These are phyloP conservation scores for Monilinia vaccinii-corymbosi DNA, from an alignment of 2,329 filamentous ascomycete species.

Conservation along the genomic window DNA sequence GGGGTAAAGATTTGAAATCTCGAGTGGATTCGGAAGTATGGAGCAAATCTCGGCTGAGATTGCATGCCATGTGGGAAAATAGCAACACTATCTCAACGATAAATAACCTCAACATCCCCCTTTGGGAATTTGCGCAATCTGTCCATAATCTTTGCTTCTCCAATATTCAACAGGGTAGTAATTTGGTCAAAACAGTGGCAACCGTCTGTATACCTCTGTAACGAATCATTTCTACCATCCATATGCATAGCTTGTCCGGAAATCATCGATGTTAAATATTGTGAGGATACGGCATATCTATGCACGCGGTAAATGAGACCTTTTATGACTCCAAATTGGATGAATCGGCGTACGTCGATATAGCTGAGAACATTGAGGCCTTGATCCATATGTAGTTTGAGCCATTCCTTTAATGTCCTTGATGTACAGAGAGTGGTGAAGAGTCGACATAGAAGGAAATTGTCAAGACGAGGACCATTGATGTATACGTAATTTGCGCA, in stretches of 20 bases:
- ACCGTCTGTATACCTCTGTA: conserved; percentile 65
- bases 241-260: conserved; percentile 21
- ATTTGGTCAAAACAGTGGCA: conserved; percentile 74
- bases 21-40: too few relatives aligned
- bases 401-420: conserved; percentile 79
- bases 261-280: conserved; percentile 41
- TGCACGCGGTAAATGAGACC: conserved; percentile 88
- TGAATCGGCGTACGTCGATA: conserved; percentile 81
- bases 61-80: not conserved
- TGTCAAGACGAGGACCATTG: conserved; percentile 34
- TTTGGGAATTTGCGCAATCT: conserved; percentile 49
- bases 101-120: conserved; percentile 32
- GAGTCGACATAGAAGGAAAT: conserved; percentile 66
- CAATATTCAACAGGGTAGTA: conserved; percentile 64
- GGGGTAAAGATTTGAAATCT: not conserved
- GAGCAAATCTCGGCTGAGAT: not conserved
- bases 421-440: conserved; percentile 81
- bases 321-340: conserved; percentile 95
- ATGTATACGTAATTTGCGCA: conserved; percentile 68
- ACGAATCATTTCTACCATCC: conserved; percentile 24
- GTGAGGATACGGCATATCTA: conserved; percentile 71
- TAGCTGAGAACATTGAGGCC: conserved; percentile 58
- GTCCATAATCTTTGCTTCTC: conserved; percentile 61
- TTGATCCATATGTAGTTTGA: conserved; percentile 60
- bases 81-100: conserved; percentile 24